Percentiles rank a stretch among this genome's conserved stretches.
These are phyloP conservation scores for Polyplosphaeria fusca DNA, from an alignment of 495 filamentous ascomycete genomes.

Conservation along the genomic window DNA sequence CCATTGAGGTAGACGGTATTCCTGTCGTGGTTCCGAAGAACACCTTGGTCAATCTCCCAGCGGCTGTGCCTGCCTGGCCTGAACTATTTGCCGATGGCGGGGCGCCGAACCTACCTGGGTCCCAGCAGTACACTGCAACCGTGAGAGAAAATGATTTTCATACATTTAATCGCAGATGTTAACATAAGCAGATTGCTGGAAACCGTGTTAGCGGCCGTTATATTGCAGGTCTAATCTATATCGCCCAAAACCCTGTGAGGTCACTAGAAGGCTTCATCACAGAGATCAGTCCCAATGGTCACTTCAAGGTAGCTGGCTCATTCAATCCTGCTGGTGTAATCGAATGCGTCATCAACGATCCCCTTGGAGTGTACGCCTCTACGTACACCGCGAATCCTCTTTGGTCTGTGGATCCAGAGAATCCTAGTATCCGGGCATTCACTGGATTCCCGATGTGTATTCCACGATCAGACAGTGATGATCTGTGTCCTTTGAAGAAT, in stretches of 20 bases:
- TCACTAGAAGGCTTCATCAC: conserved; percentile 4
- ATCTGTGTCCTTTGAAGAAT: conserved; percentile 1
- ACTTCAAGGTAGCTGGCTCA: conserved; percentile 2
- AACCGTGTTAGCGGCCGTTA: background rate
- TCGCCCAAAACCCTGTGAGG: background rate
- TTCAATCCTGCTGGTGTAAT: conserved; percentile 1
- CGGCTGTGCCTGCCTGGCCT: background rate
- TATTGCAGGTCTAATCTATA: conserved; percentile 2
- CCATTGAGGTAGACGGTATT: conserved; percentile 5
- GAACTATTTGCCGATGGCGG: background rate
- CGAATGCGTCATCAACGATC: conserved; percentile 6
- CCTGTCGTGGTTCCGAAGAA: conserved; percentile 2
- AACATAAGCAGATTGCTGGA: background rate
- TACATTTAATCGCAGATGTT: too few relatives aligned
- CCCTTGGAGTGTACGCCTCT: conserved; percentile 3
- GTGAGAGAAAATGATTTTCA: background rate
- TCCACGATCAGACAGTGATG: conserved; percentile 4
- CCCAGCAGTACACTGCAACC: background rate
- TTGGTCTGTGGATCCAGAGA: conserved; percentile 2
- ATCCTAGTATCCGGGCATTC: background rate
- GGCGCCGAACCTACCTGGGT: background rate
- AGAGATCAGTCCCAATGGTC: background rate
- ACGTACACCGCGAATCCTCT: conserved; percentile 6
- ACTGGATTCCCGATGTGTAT: conserved; percentile 12
- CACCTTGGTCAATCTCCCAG: conserved; percentile 1